These are phyloP conservation scores for Bondarzewia mesenterica DNA, from an alignment of 1,284 basidiomycete species.

Conservation along the genomic window DNA sequence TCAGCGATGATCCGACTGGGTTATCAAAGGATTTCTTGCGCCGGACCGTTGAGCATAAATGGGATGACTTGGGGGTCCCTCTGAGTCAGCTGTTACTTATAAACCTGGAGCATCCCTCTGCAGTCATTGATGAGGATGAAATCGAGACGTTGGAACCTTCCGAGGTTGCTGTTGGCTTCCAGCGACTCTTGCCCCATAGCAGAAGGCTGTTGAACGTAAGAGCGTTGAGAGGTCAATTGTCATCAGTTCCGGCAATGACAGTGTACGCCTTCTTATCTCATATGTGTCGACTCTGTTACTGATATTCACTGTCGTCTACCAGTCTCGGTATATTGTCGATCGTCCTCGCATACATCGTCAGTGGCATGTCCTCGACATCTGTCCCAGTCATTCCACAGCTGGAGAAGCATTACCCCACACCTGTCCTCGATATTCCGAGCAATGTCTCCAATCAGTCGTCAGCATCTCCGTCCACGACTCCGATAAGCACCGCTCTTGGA, in stretches of 20 bases:
- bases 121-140: slow-evolving; percentile 38
- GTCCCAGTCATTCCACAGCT: slow-evolving; percentile 28
- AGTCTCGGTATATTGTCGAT: slow-evolving; percentile 62
- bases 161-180: slow-evolving; percentile 37
- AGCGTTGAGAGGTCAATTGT: slow-evolving; percentile 29
- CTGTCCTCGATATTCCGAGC: slow-evolving; percentile 1
- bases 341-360: slow-evolving; percentile 56
- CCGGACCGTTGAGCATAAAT: slow-evolving; percentile 36
- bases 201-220: slow-evolving; percentile 20
- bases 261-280: slow-evolving; percentile 38
- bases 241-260: slow-evolving; percentile 48
- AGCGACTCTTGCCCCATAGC: slow-evolving; percentile 30
- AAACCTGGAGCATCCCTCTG: slow-evolving; percentile 22
- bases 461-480: slow-evolving; percentile 5
- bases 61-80: slow-evolving; percentile 40
- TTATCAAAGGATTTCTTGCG: slow-evolving; percentile 24
- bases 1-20: slow-evolving; percentile 23
- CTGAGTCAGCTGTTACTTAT: slow-evolving; percentile 30
- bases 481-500: slow-evolving; percentile 28
- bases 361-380: slow-evolving; percentile 37
- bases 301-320: slow-evolving; percentile 2
- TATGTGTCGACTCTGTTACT: neutral
- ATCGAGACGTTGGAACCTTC: slow-evolving; percentile 33
- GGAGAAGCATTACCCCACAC: slow-evolving; percentile 4
- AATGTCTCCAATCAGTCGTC: slow-evolving; percentile 8